These are phyloP conservation scores for Aegle marmelos DNA, from an alignment of 345 rosid genomes.

Conservation along the genomic window DNA sequence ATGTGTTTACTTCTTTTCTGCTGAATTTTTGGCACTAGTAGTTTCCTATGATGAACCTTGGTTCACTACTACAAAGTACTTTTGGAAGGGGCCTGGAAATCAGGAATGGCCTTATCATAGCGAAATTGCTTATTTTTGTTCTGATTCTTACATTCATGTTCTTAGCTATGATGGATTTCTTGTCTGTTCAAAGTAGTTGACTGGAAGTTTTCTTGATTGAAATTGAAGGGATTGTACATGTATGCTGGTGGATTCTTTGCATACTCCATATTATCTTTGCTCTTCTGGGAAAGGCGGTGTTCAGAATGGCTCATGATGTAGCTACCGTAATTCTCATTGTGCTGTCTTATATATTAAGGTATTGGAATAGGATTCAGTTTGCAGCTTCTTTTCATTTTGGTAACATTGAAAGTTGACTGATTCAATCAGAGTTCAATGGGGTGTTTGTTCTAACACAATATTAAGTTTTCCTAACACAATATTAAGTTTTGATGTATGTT, in stretches of 20 bases:
- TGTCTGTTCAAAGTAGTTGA: constrained; percentile 5
- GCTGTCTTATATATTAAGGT: constrained; percentile 72
- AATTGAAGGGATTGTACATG: constrained; percentile 70
- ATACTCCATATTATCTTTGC: constrained; percentile 71
- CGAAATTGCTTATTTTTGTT: constrained; percentile 8
- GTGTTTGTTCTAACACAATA: neutral
- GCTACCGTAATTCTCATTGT: constrained; percentile 49
- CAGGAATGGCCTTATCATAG: constrained; percentile 80
- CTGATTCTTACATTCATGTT: neutral
- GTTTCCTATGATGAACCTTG: constrained; percentile 79
- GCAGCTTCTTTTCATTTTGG: neutral
- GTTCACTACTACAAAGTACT: constrained; percentile 66
- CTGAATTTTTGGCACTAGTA: constrained; percentile 58
- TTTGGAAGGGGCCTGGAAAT: constrained; percentile 80
- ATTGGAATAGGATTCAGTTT: constrained; percentile 5
- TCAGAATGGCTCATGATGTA: constrained; percentile 79
- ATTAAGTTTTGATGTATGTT: neutral
- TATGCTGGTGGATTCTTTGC: constrained; percentile 77
- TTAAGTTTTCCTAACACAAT: neutral
- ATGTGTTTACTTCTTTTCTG: constrained; percentile 71
- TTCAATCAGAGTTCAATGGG: neutral
- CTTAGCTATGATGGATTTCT: neutral
- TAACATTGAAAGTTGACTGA: neutral
- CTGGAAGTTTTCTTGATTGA: constrained; percentile 28
- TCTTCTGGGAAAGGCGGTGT: constrained; percentile 87